Evolutionary conservation across 2,329 filamentous ascomycete species (phyloP), one percentile per base, ranked within the genome.

Genomic region (Rutstroemia sp.): DNA sequence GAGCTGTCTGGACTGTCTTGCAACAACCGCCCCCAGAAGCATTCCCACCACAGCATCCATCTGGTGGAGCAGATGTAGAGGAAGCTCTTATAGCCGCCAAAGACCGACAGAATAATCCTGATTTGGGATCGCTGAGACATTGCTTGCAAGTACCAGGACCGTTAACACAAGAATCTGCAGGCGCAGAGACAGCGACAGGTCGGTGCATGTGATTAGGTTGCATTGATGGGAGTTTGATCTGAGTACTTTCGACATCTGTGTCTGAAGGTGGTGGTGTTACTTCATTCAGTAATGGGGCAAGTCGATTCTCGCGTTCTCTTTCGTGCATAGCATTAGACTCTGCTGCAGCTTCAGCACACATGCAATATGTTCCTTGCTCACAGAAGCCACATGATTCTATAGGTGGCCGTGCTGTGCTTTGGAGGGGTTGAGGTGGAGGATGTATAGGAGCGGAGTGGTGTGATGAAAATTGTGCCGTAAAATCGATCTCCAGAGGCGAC

Each of bases 341-440:
- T 70, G 72, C 16, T 23, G 74, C 72, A 19, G 74, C 71, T 61
- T 92, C 88, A 23, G 88, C 88, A 70, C 89, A 94, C 62, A 91
- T 83, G 67, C 89, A 94, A 64, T 89, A 89, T 0, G 86, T 91
- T 4, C 87, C 88, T 58, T 92, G 87, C 60, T 86, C 82, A 71
- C 89, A 94, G 73, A 94, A 94, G 6, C 89, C 89, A 69, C 89
- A 94, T 19, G 82, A 80, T 64, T 92, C 88, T 60, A 82, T 79
- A 69, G 68, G 57, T 34, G 30, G 2, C 63, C 67, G 57, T 62
- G 68, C 70, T 60, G 62, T 66, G 40, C 60, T 61, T 48, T 61
- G 34, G 27, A 39, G 45, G 42, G 53, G 46, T 42, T 25, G 45
- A 17, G 53, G 50, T 45, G 38, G 39, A 56, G 51, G 16, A 61